Evolutionary conservation across 2,329 filamentous ascomycete genomes (phyloP).

Genomic region (Fusarium sp.): DNA sequence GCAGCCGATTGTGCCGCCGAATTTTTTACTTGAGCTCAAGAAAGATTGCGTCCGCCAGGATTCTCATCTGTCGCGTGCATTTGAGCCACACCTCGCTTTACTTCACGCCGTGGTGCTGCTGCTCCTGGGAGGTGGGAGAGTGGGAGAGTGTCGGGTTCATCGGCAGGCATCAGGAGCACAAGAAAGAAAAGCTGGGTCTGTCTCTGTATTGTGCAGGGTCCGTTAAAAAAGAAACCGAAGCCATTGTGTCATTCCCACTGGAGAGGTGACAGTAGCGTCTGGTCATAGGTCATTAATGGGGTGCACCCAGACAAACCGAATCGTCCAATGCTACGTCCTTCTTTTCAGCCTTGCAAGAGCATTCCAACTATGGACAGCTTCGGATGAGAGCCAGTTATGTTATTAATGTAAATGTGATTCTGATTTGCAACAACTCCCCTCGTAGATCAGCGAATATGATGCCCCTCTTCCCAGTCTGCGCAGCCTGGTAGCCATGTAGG

Average conservation of each 20-base stretch:
- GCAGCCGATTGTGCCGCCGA: conserved; percentile 35
- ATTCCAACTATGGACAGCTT: conserved; percentile 25
- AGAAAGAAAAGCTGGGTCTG: conserved; percentile 23
- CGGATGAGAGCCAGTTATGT: conserved; percentile 12
- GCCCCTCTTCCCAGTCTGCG: conserved; percentile 1
- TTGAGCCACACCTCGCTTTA: conserved; percentile 31
- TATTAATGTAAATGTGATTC: conserved; percentile 13
- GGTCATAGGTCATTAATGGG: conserved; percentile 27
- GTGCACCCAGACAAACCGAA: conserved; percentile 30
- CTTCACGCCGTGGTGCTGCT: conserved; percentile 23
- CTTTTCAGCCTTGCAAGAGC: conserved; percentile 34
- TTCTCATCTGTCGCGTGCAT: conserved; percentile 14
- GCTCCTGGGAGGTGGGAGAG: neutral
- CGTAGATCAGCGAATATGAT: conserved; percentile 7
- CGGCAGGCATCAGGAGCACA: conserved; percentile 28
- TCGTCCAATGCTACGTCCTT: conserved; percentile 36
- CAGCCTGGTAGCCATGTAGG: neutral
- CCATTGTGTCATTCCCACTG: conserved; percentile 36
- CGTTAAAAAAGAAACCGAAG: conserved; percentile 21
- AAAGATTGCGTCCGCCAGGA: conserved; percentile 27
- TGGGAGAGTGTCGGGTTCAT: conserved; percentile 21
- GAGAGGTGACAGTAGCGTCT: conserved; percentile 39
- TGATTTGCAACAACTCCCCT: conserved; percentile 24
- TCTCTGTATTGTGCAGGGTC: conserved; percentile 18
- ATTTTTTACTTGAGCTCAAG: conserved; percentile 31